These are phyloP conservation scores for Ciborinia camelliae DNA, from an alignment of 2,329 filamentous ascomycete genomes.

Conservation along the genomic window DNA sequence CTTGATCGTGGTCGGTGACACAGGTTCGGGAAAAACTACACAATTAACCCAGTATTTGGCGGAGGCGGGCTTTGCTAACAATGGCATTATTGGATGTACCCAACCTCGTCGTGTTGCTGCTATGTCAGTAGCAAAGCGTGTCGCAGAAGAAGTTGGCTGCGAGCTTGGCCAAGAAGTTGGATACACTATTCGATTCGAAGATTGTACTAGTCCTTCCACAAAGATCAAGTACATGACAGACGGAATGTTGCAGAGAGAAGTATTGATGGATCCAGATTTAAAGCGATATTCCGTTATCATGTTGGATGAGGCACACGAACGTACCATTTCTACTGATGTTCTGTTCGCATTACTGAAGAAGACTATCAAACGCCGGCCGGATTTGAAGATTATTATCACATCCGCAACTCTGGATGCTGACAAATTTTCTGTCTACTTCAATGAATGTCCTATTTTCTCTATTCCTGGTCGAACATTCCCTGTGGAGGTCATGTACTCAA, in stretches of 20 bases:
- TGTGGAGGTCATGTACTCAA: slow-evolving; percentile 92
- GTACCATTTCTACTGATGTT: slow-evolving; percentile 93
- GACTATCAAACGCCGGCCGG: slow-evolving; percentile 77
- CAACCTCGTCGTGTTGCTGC: slow-evolving; percentile 95
- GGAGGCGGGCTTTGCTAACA: slow-evolving; percentile 83
- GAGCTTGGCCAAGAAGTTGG: slow-evolving; percentile 88
- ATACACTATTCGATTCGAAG: slow-evolving; percentile 97
- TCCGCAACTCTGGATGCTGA: slow-evolving; percentile 95
- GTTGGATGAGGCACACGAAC: slow-evolving; percentile 96
- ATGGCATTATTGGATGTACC: slow-evolving; percentile 91
- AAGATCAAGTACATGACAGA: slow-evolving; percentile 99
- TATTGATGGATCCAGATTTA: slow-evolving; percentile 85
- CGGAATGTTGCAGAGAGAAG: slow-evolving; percentile 94
- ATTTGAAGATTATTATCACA: slow-evolving; percentile 93
- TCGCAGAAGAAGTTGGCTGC: slow-evolving; percentile 92
- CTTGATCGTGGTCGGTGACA: slow-evolving; percentile 94
- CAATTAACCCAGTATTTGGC: slow-evolving; percentile 94
- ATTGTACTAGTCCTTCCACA: slow-evolving; percentile 81
- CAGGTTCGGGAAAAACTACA: slow-evolving; percentile 95
- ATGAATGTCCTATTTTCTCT: slow-evolving; percentile 92
- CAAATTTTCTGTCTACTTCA: slow-evolving; percentile 96
- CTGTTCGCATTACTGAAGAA: slow-evolving; percentile 94
- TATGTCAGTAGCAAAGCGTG: slow-evolving; percentile 96
- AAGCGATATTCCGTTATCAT: slow-evolving; percentile 94
- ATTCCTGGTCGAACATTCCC: slow-evolving; percentile 95